These are phyloP conservation scores for Prunus padus DNA, from an alignment of 306 rosid genomes.

Conservation along the genomic window DNA sequence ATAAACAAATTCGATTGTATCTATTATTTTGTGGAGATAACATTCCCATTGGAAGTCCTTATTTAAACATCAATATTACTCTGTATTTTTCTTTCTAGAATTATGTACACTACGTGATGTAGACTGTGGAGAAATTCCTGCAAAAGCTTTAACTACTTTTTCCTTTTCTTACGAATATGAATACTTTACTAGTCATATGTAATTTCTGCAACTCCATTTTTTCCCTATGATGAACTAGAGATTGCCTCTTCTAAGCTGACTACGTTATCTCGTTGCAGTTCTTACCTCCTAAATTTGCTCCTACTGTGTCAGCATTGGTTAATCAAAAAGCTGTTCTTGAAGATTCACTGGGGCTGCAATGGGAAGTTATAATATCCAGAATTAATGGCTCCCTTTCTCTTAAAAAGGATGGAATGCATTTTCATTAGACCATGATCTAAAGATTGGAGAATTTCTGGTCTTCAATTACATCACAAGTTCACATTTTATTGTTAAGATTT, in stretches of 20 bases:
- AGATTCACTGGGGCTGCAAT: conserved; percentile 48
- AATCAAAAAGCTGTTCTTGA: conserved; percentile 39
- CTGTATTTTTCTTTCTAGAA: neutral
- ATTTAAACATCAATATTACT: neutral
- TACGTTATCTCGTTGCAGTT: conserved; percentile 38
- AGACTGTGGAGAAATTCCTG: neutral
- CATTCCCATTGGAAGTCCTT: neutral
- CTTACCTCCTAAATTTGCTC: conserved; percentile 59
- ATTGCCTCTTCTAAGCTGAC: conserved; percentile 4
- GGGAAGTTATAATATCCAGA: conserved; percentile 42
- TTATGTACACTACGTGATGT: neutral
- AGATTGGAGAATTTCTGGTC: conserved; percentile 52
- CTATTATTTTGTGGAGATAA: neutral
- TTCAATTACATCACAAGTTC: conserved; percentile 38
- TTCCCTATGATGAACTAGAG: conserved; percentile 2
- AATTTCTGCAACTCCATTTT: neutral
- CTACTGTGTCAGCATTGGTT: conserved; percentile 33
- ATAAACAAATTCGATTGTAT: neutral
- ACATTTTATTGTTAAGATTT: conserved; percentile 55
- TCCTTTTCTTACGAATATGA: conserved; percentile 9
- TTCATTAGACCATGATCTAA: conserved; percentile 41
- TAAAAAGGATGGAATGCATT: conserved; percentile 63
- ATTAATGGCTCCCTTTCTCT: conserved; percentile 45
- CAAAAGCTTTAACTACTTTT: neutral
- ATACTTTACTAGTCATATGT: neutral